Conservation (phyloP, 768 basidiomycete species). For the Melanogaster broomeanus region DNA sequence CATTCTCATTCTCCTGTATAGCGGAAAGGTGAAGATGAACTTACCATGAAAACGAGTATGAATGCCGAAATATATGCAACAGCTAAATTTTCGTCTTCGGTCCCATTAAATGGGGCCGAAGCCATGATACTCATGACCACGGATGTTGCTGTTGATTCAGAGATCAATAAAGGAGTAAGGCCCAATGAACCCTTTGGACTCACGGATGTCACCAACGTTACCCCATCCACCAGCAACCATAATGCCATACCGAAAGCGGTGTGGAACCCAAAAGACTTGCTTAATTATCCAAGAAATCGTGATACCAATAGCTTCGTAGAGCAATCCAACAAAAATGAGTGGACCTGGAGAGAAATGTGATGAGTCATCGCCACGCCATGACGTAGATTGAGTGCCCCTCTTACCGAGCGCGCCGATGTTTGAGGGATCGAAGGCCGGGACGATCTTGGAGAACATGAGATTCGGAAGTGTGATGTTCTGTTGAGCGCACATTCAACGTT, state of each 20-base stretch:
- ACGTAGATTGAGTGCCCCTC: slow-evolving; percentile 6
- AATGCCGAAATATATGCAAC: slow-evolving; percentile 69
- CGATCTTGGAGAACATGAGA: slow-evolving; percentile 71
- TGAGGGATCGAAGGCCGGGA: slow-evolving; percentile 61
- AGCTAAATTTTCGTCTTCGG: slow-evolving; percentile 57
- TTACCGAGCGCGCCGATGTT: slow-evolving; percentile 58
- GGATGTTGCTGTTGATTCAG: slow-evolving; percentile 50
- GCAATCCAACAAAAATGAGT: slow-evolving; percentile 56
- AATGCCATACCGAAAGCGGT: slow-evolving; percentile 72
- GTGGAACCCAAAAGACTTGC: slow-evolving; percentile 75
- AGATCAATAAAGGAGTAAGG: not conserved
- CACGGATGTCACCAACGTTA: slow-evolving; percentile 73
- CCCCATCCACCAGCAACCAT: slow-evolving; percentile 69
- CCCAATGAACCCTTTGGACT: slow-evolving; percentile 20
- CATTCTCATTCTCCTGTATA: not conserved
- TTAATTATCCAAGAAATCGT: slow-evolving; percentile 54
- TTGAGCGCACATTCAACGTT: not conserved
- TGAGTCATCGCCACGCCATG: not conserved
- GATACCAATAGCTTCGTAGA: slow-evolving; percentile 61
- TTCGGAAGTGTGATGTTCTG: slow-evolving; percentile 62
- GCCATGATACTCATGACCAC: slow-evolving; percentile 65
- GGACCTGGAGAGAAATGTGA: slow-evolving; percentile 48
- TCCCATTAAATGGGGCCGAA: slow-evolving; percentile 60
- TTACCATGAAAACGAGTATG: slow-evolving; percentile 58
- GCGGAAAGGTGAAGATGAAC: slow-evolving; percentile 11